Base-by-base conservation (phyloP, 306 rosid species). In the Mimosa pudica region DNA sequence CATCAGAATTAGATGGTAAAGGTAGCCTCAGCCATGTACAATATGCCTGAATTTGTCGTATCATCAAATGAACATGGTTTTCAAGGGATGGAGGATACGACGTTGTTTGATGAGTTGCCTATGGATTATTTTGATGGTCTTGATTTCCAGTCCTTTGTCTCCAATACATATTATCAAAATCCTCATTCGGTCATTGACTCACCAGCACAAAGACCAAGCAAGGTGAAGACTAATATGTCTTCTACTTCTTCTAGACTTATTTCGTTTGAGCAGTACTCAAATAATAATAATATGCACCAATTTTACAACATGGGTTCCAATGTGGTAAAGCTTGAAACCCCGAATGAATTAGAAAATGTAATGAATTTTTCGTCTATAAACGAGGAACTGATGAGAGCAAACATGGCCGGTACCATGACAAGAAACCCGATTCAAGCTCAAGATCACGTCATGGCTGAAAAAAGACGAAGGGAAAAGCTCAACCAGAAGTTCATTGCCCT, bases 401-500 rank as follows among this genome's bases (percentile, higher is more conserved):
- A n/a, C 18, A 51, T 51, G 57, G 18, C 57, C 57, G 18, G 18
- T 17, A 1, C 7, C 57, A 6, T 54, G 0, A 24, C 51, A 0
- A 79, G 90, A 64, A 87, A 77, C 46, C 54, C 80, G 6, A 41
- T 3, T 10, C 93, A 86, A 61, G 83, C 97, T 33, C 92, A 89
- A 76, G 98, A 90, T 83, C 98, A 92, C 46, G 89, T 92, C 17
- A 24, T 92, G 1, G 94, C 98, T 0, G 98, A 95, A 82, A 73
- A 98, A 82, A 92, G 88, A 80, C 81, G 98, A 46, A 81, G 98
- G 76, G 95, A 92, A 78, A 95, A 92, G 67, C 98, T 95, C 83
- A 95, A 86, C 84, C 97, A 95, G 82, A 87, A 89, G 80, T 95
- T 95, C 83, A 84, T 91, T 55, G 89, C 98, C 67, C 88, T 94